Base-by-base conservation (phyloP, 2,329 filamentous ascomycete genomes). In the Dactylellina cionopaga region DNA sequence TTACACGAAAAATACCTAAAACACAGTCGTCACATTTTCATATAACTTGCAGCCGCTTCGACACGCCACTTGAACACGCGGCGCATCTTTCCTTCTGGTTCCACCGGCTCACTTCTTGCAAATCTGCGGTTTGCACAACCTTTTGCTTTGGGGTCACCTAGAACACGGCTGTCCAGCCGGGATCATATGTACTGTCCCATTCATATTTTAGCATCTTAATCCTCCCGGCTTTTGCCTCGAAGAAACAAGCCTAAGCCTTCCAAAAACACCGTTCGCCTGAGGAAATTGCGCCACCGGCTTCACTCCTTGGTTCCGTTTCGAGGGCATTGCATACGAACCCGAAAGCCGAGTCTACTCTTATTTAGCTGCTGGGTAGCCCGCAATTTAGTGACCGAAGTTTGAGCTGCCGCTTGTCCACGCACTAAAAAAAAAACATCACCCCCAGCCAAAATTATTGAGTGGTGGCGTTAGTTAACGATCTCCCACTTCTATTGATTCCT, bases 261-360 rank as follows among this genome's bases (percentile, higher is more conserved):
- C 46, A 51, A 70, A 70, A 51, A 41, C 65, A 63, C 65, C 65
- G 65, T 63, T 63, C 65, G 65, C 56, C 65, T 70, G 65, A 63
- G 65, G 65, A 70, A 70, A 70, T 70, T 70, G 58, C 65, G 56
- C 65, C 65, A 70, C 65, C 55, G 64, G 64, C 64, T 60, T 69
- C 52, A 69, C 46, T 4, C 37, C 31, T 58, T 31, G 56, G 65
- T 56, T 70, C 65, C 56, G 65, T 58, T 70, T 70, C 41, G 65
- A 70, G 65, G 49, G 58, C 56, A 63, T 63, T 70, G 52, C 58
- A 70, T 63, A 56, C 58, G 55, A 62, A 54, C 47, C 65, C 55
- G 55, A 70, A 62, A 62, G 54, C 65, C 47, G 65, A 54, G 47
- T 60, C 46, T 55, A 33, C 58, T 60, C 64, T 62, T 62, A 55